A percentile compares a stretch with the other conserved stretches of the same genome.
Conservation (phyloP, 2,329 filamentous ascomycete species). For the Neodidymelliopsis sp. region DNA sequence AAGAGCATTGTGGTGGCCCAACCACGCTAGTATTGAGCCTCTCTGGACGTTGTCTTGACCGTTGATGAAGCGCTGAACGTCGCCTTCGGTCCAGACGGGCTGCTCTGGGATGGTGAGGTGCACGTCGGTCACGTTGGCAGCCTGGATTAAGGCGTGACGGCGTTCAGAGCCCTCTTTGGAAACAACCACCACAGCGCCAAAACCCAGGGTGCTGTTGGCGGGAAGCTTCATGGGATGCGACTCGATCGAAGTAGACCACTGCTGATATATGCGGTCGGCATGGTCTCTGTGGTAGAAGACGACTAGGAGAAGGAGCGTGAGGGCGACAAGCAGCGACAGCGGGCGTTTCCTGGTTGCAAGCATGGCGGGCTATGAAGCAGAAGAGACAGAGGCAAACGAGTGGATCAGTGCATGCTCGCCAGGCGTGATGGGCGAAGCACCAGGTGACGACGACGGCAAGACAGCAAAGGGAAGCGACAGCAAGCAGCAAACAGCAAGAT, state of each 20-base stretch:
- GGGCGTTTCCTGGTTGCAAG: constrained; percentile 44
- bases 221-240: constrained; percentile 34
- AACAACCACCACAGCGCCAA: constrained; percentile 53
- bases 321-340: constrained; percentile 37
- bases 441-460: constrained; percentile 8
- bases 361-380: constrained; percentile 30
- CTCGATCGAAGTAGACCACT: constrained; percentile 38
- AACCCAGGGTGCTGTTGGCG: constrained; percentile 49
- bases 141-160: constrained; percentile 50
- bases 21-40: constrained; percentile 54
- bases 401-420: constrained; percentile 33
- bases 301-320: constrained; percentile 36
- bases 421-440: constrained; percentile 4
- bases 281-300: constrained; percentile 39
- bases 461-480: constrained; percentile 8
- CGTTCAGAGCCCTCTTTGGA: constrained; percentile 51
- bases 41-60: constrained; percentile 44
- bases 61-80: constrained; percentile 49
- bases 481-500: neutral
- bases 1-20: constrained; percentile 54
- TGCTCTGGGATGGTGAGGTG: constrained; percentile 54
- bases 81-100: constrained; percentile 52
- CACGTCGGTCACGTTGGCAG: constrained; percentile 53
- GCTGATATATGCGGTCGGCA: constrained; percentile 39
- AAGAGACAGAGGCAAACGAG: constrained; percentile 22